Conservation (phyloP, 108 stramenopile species). For the Pseudonitzschia pungens region DNA sequence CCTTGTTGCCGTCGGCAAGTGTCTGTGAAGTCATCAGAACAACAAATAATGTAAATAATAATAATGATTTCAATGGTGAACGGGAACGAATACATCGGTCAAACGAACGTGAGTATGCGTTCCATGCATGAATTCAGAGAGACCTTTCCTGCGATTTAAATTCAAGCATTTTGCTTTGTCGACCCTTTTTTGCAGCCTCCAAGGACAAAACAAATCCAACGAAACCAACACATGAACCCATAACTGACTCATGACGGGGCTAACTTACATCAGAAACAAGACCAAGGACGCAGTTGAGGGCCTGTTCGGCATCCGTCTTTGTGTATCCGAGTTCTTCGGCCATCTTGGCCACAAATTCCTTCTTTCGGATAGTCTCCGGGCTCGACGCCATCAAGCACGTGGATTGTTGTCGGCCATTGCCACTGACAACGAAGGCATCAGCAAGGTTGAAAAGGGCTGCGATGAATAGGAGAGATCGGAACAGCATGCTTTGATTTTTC, state of each 20-base stretch:
- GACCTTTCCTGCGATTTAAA: too few relatives aligned
- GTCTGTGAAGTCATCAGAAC: conserved; percentile 21
- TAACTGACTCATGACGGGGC: neutral
- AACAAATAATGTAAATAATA: neutral
- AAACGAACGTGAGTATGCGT: too few relatives aligned
- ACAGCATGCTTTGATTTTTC: neutral
- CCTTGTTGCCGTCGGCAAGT: conserved; percentile 64
- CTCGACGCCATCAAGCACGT: neutral
- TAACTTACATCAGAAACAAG: conserved; percentile 66
- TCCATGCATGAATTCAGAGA: too few relatives aligned
- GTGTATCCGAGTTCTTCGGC: conserved; percentile 75
- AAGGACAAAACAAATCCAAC: neutral
- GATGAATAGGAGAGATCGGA: neutral
- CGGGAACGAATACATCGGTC: too few relatives aligned
- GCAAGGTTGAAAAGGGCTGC: neutral
- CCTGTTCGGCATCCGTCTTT: conserved; percentile 74
- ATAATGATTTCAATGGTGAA: neutral
- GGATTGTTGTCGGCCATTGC: conserved; percentile 5
- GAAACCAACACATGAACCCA: neutral
- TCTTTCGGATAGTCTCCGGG: conserved; percentile 66
- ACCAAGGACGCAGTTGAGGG: conserved; percentile 69
- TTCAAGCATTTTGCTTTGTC: too few relatives aligned
- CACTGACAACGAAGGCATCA: neutral
- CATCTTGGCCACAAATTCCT: conserved; percentile 71
- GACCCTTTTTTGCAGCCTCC: too few relatives aligned